phyloP scores from a whole-genome alignment of 2,329 filamentous ascomycete genomes.

The Aspergillus latus region DNA sequence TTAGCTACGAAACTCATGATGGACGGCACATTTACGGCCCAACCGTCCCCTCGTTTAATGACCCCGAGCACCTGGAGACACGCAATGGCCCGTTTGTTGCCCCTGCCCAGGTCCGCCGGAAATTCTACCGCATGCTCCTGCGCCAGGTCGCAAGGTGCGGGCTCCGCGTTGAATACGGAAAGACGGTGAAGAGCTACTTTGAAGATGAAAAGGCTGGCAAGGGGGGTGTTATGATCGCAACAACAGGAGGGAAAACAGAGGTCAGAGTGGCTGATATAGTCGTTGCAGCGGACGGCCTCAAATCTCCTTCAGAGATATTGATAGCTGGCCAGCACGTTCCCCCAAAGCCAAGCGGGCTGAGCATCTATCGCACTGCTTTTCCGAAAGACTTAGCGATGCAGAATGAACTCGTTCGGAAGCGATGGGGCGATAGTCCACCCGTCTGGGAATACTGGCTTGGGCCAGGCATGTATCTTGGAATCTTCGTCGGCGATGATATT shows the following conservation, averaged over 20 bases:
- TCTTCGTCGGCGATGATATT: slow-evolving; percentile 5
- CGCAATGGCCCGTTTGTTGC: slow-evolving; percentile 14
- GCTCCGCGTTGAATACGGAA: slow-evolving; percentile 31
- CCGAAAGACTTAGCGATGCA: slow-evolving; percentile 20
- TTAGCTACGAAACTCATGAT: slow-evolving; percentile 12
- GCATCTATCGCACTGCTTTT: slow-evolving; percentile 17
- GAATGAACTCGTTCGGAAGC: slow-evolving; percentile 15
- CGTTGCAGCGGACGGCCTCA: slow-evolving; percentile 12
- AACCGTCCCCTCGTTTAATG: slow-evolving; percentile 8
- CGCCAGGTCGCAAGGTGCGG: slow-evolving; percentile 28
- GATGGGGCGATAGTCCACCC: slow-evolving; percentile 4
- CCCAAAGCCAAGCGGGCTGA: slow-evolving; percentile 14
- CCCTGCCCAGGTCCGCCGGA: slow-evolving; percentile 13
- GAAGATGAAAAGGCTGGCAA: slow-evolving; percentile 1
- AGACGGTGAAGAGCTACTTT: slow-evolving; percentile 31
- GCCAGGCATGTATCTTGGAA: slow-evolving; percentile 9
- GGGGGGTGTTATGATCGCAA: not conserved
- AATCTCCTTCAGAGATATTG: slow-evolving; percentile 6
- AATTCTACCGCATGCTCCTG: slow-evolving; percentile 22
- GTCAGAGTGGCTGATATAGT: slow-evolving; percentile 11
- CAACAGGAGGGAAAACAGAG: not conserved
- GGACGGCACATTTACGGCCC: slow-evolving; percentile 14
- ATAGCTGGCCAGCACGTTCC: slow-evolving; percentile 4
- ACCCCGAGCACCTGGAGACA: slow-evolving; percentile 12
- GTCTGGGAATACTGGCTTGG: slow-evolving; percentile 11